Conservation (phyloP, 441 rosid genomes). For the Dalechampia spathulata region DNA sequence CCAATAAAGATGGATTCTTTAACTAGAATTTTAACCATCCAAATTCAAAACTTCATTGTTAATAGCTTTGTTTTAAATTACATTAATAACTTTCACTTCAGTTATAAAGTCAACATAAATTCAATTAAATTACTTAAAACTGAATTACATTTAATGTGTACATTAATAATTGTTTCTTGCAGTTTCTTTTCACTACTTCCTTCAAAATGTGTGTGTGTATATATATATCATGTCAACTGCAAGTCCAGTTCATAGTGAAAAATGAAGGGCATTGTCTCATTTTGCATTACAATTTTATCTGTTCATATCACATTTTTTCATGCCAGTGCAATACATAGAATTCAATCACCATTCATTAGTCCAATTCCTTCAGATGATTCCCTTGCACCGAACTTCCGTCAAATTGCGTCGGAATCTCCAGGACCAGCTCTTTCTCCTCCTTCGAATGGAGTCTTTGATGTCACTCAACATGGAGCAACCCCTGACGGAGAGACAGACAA, state of each 20-base stretch:
- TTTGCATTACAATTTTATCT: slow-evolving; percentile 4
- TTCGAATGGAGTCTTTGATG: slow-evolving; percentile 20
- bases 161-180: too few species aligned
- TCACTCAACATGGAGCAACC: slow-evolving; percentile 32
- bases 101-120: too few species aligned
- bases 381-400: background rate
- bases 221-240: background rate
- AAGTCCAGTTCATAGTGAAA: background rate
- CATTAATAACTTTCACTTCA: too few species aligned
- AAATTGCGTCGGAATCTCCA: background rate
- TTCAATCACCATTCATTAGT: slow-evolving; percentile 4
- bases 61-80: too few species aligned
- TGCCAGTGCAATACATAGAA: background rate
- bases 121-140: too few species aligned
- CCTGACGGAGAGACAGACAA: slow-evolving; percentile 29
- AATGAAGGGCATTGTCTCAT: slow-evolving; percentile 8
- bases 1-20: too few species aligned
- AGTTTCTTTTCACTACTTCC: too few species aligned
- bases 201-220: too few species aligned
- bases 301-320: slow-evolving; percentile 1
- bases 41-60: too few species aligned
- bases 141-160: too few species aligned
- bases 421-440: background rate
- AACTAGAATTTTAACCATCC: too few species aligned
- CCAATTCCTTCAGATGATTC: slow-evolving; percentile 7